phyloP scores from a whole-genome alignment of 2,329 filamentous ascomycete genomes.

The Trichoderma asperellum region DNA sequence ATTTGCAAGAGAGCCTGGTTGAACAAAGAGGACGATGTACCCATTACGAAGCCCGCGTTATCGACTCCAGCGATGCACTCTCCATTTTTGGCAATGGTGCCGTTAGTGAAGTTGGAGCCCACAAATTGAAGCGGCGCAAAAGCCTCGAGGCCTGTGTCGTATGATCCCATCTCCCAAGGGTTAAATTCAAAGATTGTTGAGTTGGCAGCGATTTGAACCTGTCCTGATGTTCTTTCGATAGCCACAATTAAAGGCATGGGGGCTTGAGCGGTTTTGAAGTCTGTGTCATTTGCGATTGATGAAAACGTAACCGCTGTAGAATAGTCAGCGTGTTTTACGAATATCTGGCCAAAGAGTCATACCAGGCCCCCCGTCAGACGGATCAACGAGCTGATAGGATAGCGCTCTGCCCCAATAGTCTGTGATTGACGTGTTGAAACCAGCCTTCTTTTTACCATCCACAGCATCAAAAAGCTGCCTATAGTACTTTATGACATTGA shows the following conservation, averaged over 20 bases:
- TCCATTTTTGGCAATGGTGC: constrained; percentile 58
- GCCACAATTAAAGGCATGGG: constrained; percentile 77
- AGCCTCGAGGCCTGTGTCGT: constrained; percentile 71
- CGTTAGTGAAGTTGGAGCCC: constrained; percentile 71
- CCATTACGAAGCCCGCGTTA: constrained; percentile 81
- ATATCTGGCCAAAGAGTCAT: not conserved
- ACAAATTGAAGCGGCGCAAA: constrained; percentile 73
- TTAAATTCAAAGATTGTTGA: constrained; percentile 78
- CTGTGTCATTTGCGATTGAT: constrained; percentile 57
- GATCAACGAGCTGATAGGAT: constrained; percentile 77
- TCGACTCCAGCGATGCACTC: constrained; percentile 79
- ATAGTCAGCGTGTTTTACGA: not conserved
- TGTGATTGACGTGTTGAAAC: constrained; percentile 67
- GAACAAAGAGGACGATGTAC: constrained; percentile 83
- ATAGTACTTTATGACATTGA: constrained; percentile 57
- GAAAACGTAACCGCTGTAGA: constrained; percentile 72
- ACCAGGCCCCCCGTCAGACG: constrained; percentile 66
- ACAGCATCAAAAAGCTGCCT: constrained; percentile 62
- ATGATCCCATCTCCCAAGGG: constrained; percentile 78
- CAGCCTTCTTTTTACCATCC: constrained; percentile 58
- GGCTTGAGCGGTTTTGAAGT: constrained; percentile 65
- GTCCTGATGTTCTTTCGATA: constrained; percentile 66
- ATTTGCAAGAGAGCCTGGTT: constrained; percentile 74
- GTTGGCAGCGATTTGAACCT: constrained; percentile 67
- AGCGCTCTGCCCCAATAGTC: constrained; percentile 82